Evolutionary conservation across 164 flowering plant species (phyloP), one percentile per base, ranked within the genome.

Genomic region (Vitis riparia): DNA sequence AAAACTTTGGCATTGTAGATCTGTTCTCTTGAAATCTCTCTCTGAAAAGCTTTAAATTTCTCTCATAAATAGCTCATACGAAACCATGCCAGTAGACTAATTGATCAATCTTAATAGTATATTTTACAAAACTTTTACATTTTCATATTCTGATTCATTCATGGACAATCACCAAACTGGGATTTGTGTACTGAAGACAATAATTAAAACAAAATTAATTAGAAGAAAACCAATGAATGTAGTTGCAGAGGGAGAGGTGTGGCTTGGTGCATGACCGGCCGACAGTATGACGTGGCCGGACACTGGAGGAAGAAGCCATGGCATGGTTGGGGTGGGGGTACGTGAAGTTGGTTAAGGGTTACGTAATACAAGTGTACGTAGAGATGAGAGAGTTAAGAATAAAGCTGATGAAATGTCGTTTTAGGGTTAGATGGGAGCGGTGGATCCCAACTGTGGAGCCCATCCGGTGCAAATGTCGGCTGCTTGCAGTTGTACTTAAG

Each of bases 371-470:
- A 60, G 59, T 76, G 65, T 82, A 85, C 86, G 82, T 83, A 84
- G 81, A 81, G 69, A 77, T 51, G 44, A 47, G 48, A 15, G 64
- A 53, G 23, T 16, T 11, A 48, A 49, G n/a, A 78, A 70, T 44
- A 65, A 64, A 71, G 73, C 72, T 72, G 93, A 87, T 89, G 83
- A 62, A 69, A 84, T 8, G 93, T 91, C 93, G 71, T 78, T 89
- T 84, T 85, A 77, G 79, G 82, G 96, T 91, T 91, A 89, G 96
- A 91, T 91, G 81, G 77, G 76, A 71, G 74, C 59, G 5, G 50
- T 75, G 77, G 77, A 77, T 48, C 78, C 78, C 66, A 8, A 11
- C 8, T 16, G n/a, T 67, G 72, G 81, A 67, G 49, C 84, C 85
- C 79, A 72, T 74, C n/a, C 30, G 53, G 77, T 65, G 67, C 67